Base-by-base conservation (phyloP, 352 stramenopile species). In the Globisporangium apiculatum region DNA sequence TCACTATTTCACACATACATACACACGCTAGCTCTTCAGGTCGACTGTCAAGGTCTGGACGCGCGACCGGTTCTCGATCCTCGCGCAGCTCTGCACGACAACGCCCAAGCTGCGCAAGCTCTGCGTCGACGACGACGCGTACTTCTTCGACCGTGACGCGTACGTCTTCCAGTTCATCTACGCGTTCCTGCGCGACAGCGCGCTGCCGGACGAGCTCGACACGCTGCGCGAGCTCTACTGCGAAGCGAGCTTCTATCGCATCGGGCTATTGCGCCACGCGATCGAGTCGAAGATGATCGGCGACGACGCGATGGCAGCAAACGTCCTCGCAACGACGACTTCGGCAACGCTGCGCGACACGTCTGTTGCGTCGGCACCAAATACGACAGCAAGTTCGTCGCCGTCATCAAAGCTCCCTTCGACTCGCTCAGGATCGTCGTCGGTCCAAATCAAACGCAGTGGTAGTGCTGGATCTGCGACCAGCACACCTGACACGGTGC, bases 281-380 rank as follows among this genome's bases (percentile, higher is more conserved):
- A 91, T 91, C 48, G 80, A 91, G 59, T 73, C 76, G 60, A 81
- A 81, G 56, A 85, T 89, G 72, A 73, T 89, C 46, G 79, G 79
- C 8, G 76, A 87, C 18, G 74, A 81, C 7, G 62, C 70, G 3
- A 70, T 83, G 61, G 66, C 56, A 7, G 53, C 59, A 6, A 73
- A 62, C 37, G 50, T 79, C 24, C 37, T 74, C 6, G 51, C 48
- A 43, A 17, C 59, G 12, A 48, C 59, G 31, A 42, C 31, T 2
- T 48, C 8, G 40, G 52, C 11, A 46, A 42, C 36, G 0, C 8
- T 60, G 24, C 31, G 1, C 47, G 36, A 51, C 24, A 31, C 24
- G 2, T 2, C 24, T 31, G 24, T 31, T 31, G 24, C 24, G 24
- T 31, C 24, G 24, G 24, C 24, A 31, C 24, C 24, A 31, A 31